Conservation (phyloP, 805 yeast genomes). For the Spathaspora arborariae region DNA sequence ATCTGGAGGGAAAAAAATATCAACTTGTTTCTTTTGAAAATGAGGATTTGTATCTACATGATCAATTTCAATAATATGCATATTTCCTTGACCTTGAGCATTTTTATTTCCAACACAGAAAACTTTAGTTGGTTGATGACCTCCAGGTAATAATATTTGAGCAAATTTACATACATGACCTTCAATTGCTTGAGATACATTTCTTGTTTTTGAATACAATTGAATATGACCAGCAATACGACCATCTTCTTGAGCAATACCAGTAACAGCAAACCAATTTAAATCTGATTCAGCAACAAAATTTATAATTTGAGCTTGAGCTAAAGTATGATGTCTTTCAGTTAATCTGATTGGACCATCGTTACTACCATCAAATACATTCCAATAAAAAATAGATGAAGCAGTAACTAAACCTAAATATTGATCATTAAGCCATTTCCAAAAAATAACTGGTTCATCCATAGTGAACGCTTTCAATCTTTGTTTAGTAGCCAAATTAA, state of each 20-base stretch:
- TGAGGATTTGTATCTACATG: slow-evolving; percentile 83
- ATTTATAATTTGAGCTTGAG: slow-evolving; percentile 84
- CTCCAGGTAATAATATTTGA: slow-evolving; percentile 67
- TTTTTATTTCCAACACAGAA: slow-evolving; percentile 91
- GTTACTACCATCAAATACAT: slow-evolving; percentile 73
- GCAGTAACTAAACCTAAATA: slow-evolving; percentile 83
- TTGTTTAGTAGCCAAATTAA: slow-evolving; percentile 82
- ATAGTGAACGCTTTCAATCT: slow-evolving; percentile 83
- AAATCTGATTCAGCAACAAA: slow-evolving; percentile 75
- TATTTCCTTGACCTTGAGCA: slow-evolving; percentile 63
- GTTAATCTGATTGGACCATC: slow-evolving; percentile 79
- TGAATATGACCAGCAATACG: slow-evolving; percentile 96
- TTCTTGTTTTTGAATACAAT: slow-evolving; percentile 81
- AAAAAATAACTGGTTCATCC: slow-evolving; percentile 85
- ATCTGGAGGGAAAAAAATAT: slow-evolving; percentile 95
- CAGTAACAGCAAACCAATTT: slow-evolving; percentile 94
- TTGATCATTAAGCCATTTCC: slow-evolving; percentile 86
- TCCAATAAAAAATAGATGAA: slow-evolving; percentile 72
- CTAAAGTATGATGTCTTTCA: slow-evolving; percentile 75
- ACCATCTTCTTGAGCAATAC: slow-evolving; percentile 91
- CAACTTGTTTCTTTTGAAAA: slow-evolving; percentile 85
- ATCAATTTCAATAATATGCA: slow-evolving; percentile 94
- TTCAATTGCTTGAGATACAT: slow-evolving; percentile 93
- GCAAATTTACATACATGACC: slow-evolving; percentile 97
- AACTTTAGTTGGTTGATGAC: slow-evolving; percentile 70